Conservation (phyloP, 2,329 filamentous ascomycete genomes). For the Fusarium equiseti region DNA sequence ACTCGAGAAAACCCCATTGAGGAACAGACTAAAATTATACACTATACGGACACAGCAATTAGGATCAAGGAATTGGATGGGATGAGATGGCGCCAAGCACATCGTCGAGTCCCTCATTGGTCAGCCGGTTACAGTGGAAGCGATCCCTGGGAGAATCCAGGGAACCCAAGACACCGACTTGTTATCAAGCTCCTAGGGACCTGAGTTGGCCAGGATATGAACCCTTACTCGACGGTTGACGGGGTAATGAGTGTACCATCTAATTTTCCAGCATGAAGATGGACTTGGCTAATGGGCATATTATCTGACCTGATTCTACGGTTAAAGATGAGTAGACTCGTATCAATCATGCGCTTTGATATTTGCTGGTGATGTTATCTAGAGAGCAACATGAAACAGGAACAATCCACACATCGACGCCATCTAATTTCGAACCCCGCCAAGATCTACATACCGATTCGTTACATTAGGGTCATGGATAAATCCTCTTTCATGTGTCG, state of each 20-base stretch:
- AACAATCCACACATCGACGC: slow-evolving; percentile 29
- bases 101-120: slow-evolving; percentile 32
- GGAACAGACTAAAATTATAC: slow-evolving; percentile 25
- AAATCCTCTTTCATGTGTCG: neutral
- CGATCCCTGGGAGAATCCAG: slow-evolving; percentile 29
- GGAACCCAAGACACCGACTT: slow-evolving; percentile 28
- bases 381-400: slow-evolving; percentile 30
- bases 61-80: slow-evolving; percentile 37
- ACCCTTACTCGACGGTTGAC: slow-evolving; percentile 21
- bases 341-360: too few relatives aligned
- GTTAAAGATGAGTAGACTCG: neutral
- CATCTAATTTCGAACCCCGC: slow-evolving; percentile 37
- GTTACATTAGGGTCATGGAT: slow-evolving; percentile 18
- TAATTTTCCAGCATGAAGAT: neutral
- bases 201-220: slow-evolving; percentile 7
- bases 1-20: slow-evolving; percentile 13
- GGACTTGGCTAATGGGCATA: neutral
- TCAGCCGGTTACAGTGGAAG: slow-evolving; percentile 28
- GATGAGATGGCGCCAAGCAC: slow-evolving; percentile 30
- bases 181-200: slow-evolving; percentile 16
- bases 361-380: neutral
- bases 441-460: slow-evolving; percentile 24
- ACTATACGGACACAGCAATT: slow-evolving; percentile 5
- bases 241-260: neutral
- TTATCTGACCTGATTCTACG: neutral